Evolutionary conservation across 1,284 basidiomycete genomes (phyloP), one percentile per base, ranked within the genome.

Genomic region (Tilletia indica): DNA sequence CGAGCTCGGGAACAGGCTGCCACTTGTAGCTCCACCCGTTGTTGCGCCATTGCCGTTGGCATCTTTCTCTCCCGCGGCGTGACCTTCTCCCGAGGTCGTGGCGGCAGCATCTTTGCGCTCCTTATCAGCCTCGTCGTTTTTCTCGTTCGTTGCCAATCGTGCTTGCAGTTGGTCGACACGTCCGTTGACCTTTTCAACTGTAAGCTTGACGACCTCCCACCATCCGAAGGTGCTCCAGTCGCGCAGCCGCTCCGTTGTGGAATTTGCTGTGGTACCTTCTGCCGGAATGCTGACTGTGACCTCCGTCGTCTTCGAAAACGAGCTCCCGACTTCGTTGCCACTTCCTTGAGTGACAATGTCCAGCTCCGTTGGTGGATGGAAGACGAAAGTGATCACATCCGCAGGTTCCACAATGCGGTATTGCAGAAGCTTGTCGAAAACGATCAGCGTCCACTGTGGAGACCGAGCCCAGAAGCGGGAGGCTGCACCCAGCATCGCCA

Each of bases 381-480:
- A 98, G 19, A 92, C 89, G 90, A 93, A 97, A 3, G 86, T 87
- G 69, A 97, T 90, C 19, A 98, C 91, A 81, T 99, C 95, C 16
- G 91, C 89, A 0, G 95, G 93, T 81, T 98, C 94, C 39, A 99
- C 91, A 71, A 99, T 92, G 81, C 97, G 93, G 85, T 99, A 99
- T 85, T 99, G 96, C 89, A 99, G 92, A 74, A 98, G 87, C 86
- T 99, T 99, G 87, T 98, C 97, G 75, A 96, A 90, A 4, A 97
- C 94, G 80, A 99, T 84, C 31, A 73, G 58, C 5, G 80, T 66
- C 83, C 83, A 84, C 71, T 84, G 82, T 16, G 77, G 86, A 92
- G 97, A 31, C 86, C 85, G 0, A 88, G 88, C 5, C 92, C 90
- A 21, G 90, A 90, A 66, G 87, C 88, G 34, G 94, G 88, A 77